Base-by-base conservation (phyloP, 345 rosid species). In the Camelina sativa region DNA sequence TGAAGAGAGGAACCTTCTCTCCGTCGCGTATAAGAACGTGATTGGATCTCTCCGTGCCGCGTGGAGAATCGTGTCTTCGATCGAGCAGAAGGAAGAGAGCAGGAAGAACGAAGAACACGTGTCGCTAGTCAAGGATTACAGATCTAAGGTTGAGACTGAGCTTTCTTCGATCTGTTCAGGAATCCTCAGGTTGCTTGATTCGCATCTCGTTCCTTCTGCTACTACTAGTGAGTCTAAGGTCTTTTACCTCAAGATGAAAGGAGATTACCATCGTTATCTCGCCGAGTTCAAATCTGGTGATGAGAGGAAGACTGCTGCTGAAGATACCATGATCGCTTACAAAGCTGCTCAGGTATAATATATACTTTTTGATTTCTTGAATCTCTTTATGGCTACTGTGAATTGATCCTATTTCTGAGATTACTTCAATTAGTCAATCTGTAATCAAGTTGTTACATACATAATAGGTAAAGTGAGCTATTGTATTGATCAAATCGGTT, bases 221-320 rank as follows among this genome's bases (percentile, higher is more conserved):
- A 55, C 84, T 15, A 13, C 86, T 1, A 82, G 87, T 4, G 90
- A 86, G 72, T 86, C 90, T 15, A 86, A 86, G 76, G 88, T 86
- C 3, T 86, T 86, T 75, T 86, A 86, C 73, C 69, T 85, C 55
- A 86, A 86, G 84, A 86, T 86, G 90, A 86, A 86, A 60, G 90
- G 90, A 11, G 90, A 86, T 67, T 86, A 86, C 40, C 88, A 85
- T 68, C 82, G 90, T 11, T 80, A 80, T 13, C 2, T 76, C 7
- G 83, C 83, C 0, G 83, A 80, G 78, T 80, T 80, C 37, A 85
- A 85, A 80, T 80, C 86, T 54, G 85, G 87, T 0, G 85, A 81
- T 44, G 88, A 86, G 81, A 85, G 87, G 75, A 86, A 86, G 81
- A 84, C 85, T 5, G 87, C 88, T 56, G 91, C 91, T 0, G 91